Base-by-base conservation (phyloP, 345 rosid species). In the Barbarea vulgaris region DNA sequence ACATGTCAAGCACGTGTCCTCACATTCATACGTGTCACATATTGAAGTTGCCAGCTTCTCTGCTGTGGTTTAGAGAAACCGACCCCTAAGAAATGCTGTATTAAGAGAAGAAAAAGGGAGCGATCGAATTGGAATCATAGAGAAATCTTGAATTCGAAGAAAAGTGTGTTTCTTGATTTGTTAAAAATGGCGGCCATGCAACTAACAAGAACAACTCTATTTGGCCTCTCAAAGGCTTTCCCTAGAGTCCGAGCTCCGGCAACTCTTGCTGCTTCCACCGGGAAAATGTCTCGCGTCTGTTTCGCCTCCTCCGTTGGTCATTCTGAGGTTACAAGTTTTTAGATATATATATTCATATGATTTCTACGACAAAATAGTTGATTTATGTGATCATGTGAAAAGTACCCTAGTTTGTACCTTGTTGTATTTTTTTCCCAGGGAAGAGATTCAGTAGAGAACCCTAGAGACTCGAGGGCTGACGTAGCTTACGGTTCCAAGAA, bases 281-380 rank as follows among this genome's bases (percentile, higher is more conserved):
- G 69, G 15, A 61, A 9, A 67, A 64, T 73, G 17, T 67, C 74
- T 73, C 81, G 78, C 31, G 66, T 73, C 19, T 67, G 66, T 53
- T 78, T 73, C 22, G 75, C 74, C 57, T 73, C 81, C 65, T 72
- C 81, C 10, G 73, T 61, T 53, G 73, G 58, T 57, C 70, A 66
- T 22, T 21, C 63, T 25, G 36, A 78, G 77, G 82, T 78, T 28
- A 65, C 37, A 15, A 9, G 34, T 19, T 22, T 21, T 18, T 7
- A 24, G 1, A n/a, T n/a, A n/a, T n/a, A n/a, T n/a, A 68, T 28
- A 5, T 60, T 60, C 25, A 31, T 18, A 48, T 28, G 4, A 18
- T 60, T 18, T 42, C 27, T n/a, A 17, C 21, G 2, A 15, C 13
- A 42, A 15, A 24, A 54, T n/a, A 41, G 4, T 30, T n/a, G 28